A percentile compares a stretch with the other conserved stretches of the same genome.
Evolutionary conservation across 2,329 filamentous ascomycete species (phyloP).

Genomic region (Colletotrichum sp.): DNA sequence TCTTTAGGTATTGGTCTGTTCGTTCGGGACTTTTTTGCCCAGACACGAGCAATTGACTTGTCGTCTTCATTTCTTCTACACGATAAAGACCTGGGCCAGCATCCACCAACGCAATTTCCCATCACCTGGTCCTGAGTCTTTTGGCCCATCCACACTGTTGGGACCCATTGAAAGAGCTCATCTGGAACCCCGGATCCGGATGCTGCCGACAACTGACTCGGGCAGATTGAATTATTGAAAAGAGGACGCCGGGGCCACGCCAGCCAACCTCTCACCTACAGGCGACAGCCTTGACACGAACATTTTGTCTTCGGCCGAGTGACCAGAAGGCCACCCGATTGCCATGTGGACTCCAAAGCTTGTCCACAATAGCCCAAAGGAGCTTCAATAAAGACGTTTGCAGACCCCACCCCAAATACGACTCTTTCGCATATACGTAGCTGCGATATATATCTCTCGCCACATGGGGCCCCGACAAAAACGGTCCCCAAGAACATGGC

Average conservation of each 20-base stretch:
- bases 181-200: not conserved
- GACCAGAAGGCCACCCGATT: not conserved
- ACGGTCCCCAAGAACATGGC: not conserved
- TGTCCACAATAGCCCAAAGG: not conserved
- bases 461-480: not conserved
- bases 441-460: not conserved
- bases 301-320: not conserved
- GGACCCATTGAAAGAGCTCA: not conserved
- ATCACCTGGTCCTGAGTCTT: not conserved
- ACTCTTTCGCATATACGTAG: not conserved
- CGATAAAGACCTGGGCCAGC: not conserved
- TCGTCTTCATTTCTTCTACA: not conserved
- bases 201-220: constrained; percentile 8
- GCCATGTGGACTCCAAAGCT: not conserved
- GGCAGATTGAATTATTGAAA: constrained; percentile 8
- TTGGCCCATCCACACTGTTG: not conserved
- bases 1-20: not conserved
- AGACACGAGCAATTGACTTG: not conserved
- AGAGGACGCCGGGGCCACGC: not conserved
- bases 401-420: not conserved
- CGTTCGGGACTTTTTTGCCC: not conserved
- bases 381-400: not conserved
- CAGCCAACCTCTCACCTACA: not conserved
- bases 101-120: not conserved
- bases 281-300: not conserved